phyloP scores from a whole-genome alignment of 352 stramenopile genomes.

The Globisporangium megalacanthum region DNA sequence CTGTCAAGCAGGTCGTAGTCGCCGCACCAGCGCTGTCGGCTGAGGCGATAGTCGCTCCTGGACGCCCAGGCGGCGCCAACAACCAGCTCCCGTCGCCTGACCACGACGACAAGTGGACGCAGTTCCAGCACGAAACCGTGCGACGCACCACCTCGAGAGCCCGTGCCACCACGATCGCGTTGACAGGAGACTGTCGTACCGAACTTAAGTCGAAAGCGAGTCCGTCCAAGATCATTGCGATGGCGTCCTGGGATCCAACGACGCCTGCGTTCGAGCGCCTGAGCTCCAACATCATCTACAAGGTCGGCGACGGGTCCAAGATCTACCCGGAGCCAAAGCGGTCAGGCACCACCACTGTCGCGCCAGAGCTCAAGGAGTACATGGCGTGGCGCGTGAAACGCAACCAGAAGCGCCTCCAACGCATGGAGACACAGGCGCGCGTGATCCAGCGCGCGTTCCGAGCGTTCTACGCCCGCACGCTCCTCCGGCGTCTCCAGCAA shows the following conservation, averaged over 20 bases:
- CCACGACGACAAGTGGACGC: conserved; percentile 28
- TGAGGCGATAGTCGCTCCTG: conserved; percentile 1
- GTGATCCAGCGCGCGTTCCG: conserved; percentile 90
- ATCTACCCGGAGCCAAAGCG: conserved; percentile 68
- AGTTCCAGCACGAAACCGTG: conserved; percentile 32
- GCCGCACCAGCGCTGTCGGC: background rate
- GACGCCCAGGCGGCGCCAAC: conserved; percentile 1
- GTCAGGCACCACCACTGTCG: background rate
- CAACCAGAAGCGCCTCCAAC: conserved; percentile 90
- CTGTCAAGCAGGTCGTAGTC: conserved; percentile 39
- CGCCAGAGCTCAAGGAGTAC: conserved; percentile 93
- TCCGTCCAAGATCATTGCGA: conserved; percentile 25
- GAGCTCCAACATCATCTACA: conserved; percentile 82
- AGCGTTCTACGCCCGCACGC: conserved; percentile 81
- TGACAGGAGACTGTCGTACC: too few species aligned
- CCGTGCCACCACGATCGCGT: background rate
- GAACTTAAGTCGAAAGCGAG: background rate
- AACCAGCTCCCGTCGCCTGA: conserved; percentile 32
- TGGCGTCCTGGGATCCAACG: conserved; percentile 58
- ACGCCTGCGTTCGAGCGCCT: conserved; percentile 86
- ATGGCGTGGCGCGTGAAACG: conserved; percentile 94
- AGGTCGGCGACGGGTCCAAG: conserved; percentile 71
- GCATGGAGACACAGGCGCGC: conserved; percentile 75
- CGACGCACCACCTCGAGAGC: conserved; percentile 13
- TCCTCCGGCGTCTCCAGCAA: conserved; percentile 69